A percentile compares a stretch with the other conserved stretches of the same genome.
Conservation (phyloP, 495 filamentous ascomycete genomes). For the Hypoxylon lenormandii region DNA sequence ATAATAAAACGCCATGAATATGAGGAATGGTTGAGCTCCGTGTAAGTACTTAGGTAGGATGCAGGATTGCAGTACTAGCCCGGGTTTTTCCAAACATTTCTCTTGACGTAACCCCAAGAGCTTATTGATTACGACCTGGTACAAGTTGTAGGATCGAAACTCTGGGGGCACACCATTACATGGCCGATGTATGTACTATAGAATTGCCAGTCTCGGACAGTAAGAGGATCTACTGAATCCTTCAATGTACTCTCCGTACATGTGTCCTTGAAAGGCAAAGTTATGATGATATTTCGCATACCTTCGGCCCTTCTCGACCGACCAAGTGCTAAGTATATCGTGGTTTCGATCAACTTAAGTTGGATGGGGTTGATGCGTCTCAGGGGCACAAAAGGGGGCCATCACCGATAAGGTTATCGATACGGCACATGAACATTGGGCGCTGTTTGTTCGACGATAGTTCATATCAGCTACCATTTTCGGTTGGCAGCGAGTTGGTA, state of each 20-base stretch:
- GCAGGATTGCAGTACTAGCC: constrained; percentile 34
- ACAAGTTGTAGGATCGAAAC: constrained; percentile 22
- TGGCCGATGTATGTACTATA: constrained; percentile 2
- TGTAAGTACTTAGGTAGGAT: constrained; percentile 22
- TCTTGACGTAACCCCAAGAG: constrained; percentile 27
- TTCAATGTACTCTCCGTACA: constrained; percentile 32
- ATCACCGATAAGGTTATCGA: too few relatives aligned
- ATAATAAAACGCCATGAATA: constrained; percentile 20
- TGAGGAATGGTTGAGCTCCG: constrained; percentile 15
- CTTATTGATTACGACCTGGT: constrained; percentile 29
- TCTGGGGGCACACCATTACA: constrained; percentile 24
- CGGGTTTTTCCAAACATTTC: constrained; percentile 27
- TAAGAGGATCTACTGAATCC: constrained; percentile 37
- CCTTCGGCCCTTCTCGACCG: constrained; percentile 22
- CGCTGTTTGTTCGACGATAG: too few relatives aligned
- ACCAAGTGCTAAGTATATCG: neutral
- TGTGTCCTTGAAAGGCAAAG: constrained; percentile 7
- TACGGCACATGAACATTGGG: too few relatives aligned
- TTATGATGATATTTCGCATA: constrained; percentile 20
- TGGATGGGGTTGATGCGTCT: constrained; percentile 8
- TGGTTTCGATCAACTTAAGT: neutral
- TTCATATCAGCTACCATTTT: too few relatives aligned
- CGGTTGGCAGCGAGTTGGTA: neutral
- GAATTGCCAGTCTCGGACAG: constrained; percentile 26
- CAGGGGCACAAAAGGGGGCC: too few relatives aligned